Evolutionary conservation across 192 early-diverging fungal species (phyloP).

Genomic region (Funneliformis geosporum): DNA sequence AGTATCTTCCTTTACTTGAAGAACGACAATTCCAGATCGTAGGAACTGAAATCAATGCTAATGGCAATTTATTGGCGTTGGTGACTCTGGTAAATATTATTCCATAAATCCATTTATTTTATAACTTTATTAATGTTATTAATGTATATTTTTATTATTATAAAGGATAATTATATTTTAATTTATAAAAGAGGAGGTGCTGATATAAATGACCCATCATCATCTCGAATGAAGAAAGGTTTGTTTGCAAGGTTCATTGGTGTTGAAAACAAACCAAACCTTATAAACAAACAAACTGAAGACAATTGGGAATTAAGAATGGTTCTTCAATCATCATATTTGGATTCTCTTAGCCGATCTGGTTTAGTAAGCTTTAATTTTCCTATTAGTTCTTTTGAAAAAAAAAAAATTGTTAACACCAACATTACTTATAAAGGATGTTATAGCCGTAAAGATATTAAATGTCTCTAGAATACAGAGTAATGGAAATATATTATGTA

Average conservation of each 20-base stretch:
- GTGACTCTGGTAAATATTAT: conserved; percentile 21
- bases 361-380: conserved; percentile 2
- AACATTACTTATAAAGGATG: background rate
- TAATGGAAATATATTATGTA: conserved; percentile 19
- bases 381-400: background rate
- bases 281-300: background rate
- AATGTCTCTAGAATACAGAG: conserved; percentile 9
- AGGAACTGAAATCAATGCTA: conserved; percentile 14
- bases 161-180: conserved; percentile 19
- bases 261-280: background rate
- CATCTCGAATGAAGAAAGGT: background rate
- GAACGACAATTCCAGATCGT: conserved; percentile 2
- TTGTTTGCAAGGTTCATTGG: background rate
- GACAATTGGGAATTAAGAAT: conserved; percentile 19
- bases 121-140: background rate
- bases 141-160: background rate
- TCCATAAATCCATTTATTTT: background rate
- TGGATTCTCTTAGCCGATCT: background rate
- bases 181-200: conserved; percentile 15
- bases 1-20: conserved; percentile 1
- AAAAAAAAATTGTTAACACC: background rate
- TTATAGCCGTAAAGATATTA: conserved; percentile 22
- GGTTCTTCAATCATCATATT: conserved; percentile 9
- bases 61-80: conserved; percentile 1
- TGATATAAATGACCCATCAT: background rate